phyloP scores from a whole-genome alignment of 768 basidiomycete species.

The Rhodotorula diobovata region DNA sequence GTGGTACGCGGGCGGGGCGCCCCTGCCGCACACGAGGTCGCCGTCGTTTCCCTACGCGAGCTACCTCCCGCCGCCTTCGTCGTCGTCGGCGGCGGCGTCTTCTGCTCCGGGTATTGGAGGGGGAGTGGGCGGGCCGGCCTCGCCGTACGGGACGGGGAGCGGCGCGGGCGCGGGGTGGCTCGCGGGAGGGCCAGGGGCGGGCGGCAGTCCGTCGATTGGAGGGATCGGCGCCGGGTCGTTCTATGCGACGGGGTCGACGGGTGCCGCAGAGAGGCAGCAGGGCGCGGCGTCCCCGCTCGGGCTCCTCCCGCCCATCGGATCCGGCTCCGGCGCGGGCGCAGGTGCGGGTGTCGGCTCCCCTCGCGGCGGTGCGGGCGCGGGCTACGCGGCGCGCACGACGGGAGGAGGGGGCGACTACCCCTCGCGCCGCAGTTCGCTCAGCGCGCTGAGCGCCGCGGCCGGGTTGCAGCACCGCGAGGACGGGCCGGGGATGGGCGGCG shows the following conservation, averaged over 20 bases:
- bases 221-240: no score
- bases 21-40: constrained; percentile 6
- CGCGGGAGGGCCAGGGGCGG: no score
- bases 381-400: no score
- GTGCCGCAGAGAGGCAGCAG: no score
- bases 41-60: constrained; percentile 17
- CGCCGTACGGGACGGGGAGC: not conserved
- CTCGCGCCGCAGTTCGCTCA: not conserved
- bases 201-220: no score
- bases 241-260: no score
- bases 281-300: no score
- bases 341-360: no score
- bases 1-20: not conserved
- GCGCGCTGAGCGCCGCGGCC: not conserved
- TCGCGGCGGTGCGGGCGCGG: no score
- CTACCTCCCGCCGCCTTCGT: not conserved
- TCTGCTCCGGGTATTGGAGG: not conserved
- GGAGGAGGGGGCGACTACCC: not conserved
- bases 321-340: no score
- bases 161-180: no score
- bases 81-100: not conserved
- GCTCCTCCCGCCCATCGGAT: not conserved
- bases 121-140: not conserved
- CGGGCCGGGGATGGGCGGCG: no score
- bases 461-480: not conserved